phyloP scores from a whole-genome alignment of 1,139 yeast species.

The Sugiyamaella neomexicana region DNA sequence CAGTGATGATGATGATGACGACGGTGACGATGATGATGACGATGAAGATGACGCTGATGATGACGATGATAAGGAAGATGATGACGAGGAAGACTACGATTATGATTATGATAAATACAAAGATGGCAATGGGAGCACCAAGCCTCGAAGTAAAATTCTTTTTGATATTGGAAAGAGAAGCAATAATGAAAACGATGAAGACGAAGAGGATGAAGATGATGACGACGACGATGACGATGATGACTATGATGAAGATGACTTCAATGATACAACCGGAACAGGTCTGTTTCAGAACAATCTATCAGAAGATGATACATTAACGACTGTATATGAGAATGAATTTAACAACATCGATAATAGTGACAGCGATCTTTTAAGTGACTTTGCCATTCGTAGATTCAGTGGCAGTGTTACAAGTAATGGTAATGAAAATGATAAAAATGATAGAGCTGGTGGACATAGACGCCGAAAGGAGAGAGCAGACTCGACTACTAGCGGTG shows the following conservation, averaged over 20 bases:
- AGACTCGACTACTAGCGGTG: slow-evolving; percentile 17
- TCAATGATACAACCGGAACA: neutral
- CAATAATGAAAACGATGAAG: slow-evolving; percentile 16
- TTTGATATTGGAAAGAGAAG: slow-evolving; percentile 9
- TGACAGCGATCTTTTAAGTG: slow-evolving; percentile 20
- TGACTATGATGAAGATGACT: slow-evolving; percentile 8
- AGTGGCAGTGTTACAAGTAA: slow-evolving; percentile 2
- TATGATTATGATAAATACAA: slow-evolving; percentile 14
- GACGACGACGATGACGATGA: slow-evolving; percentile 17
- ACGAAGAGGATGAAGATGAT: slow-evolving; percentile 17
- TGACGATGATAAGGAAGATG: slow-evolving; percentile 17
- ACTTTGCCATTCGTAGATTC: slow-evolving; percentile 18
- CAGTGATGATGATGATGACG: slow-evolving; percentile 22
- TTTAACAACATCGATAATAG: slow-evolving; percentile 18
- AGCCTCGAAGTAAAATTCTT: neutral
- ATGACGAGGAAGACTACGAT: slow-evolving; percentile 14
- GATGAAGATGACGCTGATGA: slow-evolving; percentile 6
- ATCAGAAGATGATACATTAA: slow-evolving; percentile 26
- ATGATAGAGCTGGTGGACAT: neutral
- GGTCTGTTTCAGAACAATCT: neutral
- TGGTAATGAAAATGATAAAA: slow-evolving; percentile 3
- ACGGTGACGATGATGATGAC: slow-evolving; percentile 10
- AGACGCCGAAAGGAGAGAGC: slow-evolving; percentile 4
- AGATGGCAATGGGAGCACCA: slow-evolving; percentile 5
- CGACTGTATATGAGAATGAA: slow-evolving; percentile 27